A percentile compares a stretch with the other conserved stretches of the same genome.
phyloP scores from a whole-genome alignment of 805 yeast species.

The Lipomyces starkeyi region DNA sequence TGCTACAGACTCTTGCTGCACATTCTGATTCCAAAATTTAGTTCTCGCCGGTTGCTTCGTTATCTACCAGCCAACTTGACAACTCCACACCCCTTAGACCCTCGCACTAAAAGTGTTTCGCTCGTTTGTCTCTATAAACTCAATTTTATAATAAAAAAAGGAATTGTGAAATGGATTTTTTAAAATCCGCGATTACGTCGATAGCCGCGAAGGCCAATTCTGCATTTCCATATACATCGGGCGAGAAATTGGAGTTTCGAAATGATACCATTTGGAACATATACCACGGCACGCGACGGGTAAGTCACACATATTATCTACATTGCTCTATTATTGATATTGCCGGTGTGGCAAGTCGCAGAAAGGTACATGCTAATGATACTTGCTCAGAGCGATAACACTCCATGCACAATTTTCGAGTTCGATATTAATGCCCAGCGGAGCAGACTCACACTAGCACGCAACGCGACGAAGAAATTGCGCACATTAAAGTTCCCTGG shows the following conservation, averaged over 20 bases:
- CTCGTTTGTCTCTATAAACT: too few relatives aligned
- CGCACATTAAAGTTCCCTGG: constrained; percentile 74
- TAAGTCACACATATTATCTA: constrained; percentile 41
- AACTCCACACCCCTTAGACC: too few relatives aligned
- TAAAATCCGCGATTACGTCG: constrained; percentile 40
- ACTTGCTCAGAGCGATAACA: constrained; percentile 51
- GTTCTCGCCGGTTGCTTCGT: neutral
- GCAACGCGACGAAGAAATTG: constrained; percentile 54
- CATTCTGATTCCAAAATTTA: neutral
- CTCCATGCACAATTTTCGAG: constrained; percentile 68
- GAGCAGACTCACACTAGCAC: constrained; percentile 50
- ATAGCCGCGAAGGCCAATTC: constrained; percentile 41
- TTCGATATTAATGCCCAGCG: constrained; percentile 54
- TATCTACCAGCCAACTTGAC: neutral
- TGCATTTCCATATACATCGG: constrained; percentile 43
- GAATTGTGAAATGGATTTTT: constrained; percentile 43
- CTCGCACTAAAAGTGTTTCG: too few relatives aligned
- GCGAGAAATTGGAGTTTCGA: constrained; percentile 38
- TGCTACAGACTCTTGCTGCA: neutral
- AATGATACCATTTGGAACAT: constrained; percentile 63
- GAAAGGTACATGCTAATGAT: neutral
- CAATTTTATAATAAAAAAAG: neutral
- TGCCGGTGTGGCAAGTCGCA: neutral
- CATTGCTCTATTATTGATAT: neutral
- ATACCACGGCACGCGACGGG: constrained; percentile 60